These are phyloP conservation scores for Hypocreales sp. DNA, from an alignment of 2,329 filamentous ascomycete species.

Conservation along the genomic window DNA sequence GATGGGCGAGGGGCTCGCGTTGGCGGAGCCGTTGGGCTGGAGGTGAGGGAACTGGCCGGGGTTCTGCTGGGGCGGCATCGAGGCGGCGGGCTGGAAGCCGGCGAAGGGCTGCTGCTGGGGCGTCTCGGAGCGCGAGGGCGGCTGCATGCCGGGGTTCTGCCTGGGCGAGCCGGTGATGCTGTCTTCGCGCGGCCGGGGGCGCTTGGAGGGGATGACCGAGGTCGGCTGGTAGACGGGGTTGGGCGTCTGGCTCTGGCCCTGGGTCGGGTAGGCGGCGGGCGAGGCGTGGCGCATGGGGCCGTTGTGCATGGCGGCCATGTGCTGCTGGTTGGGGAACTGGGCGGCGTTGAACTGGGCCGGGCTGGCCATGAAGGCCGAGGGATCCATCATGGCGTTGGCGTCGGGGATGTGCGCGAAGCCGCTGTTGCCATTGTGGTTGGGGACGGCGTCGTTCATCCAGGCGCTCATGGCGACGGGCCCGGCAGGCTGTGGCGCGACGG, in stretches of 20 bases:
- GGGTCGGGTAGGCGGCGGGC: constrained; percentile 51
- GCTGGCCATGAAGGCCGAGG: constrained; percentile 46
- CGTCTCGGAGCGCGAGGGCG: constrained; percentile 80
- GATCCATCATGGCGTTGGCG: constrained; percentile 50
- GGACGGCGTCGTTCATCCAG: constrained; percentile 58
- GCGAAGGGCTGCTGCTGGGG: constrained; percentile 65
- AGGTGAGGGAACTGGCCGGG: constrained; percentile 66
- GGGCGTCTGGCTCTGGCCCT: constrained; percentile 5
- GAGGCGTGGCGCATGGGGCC: constrained; percentile 72
- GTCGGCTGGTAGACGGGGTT: constrained; percentile 64
- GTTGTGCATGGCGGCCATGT: constrained; percentile 55
- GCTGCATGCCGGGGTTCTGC: constrained; percentile 57
- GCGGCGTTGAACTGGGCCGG: constrained; percentile 43
- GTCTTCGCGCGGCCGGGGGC: constrained; percentile 68
- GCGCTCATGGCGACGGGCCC: constrained; percentile 47
- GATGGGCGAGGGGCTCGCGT: constrained; percentile 83
- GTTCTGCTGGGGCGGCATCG: constrained; percentile 41
- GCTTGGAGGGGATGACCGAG: constrained; percentile 78
- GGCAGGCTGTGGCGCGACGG: constrained; percentile 25
- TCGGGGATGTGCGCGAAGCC: constrained; percentile 51
- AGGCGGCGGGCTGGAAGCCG: constrained; percentile 50
- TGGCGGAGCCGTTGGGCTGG: constrained; percentile 63
- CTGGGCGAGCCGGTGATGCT: constrained; percentile 70
- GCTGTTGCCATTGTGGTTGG: constrained; percentile 57
- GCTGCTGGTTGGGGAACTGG: constrained; percentile 35